phyloP scores from a whole-genome alignment of 177 flowering plant species.

The Vitis hybrid region DNA sequence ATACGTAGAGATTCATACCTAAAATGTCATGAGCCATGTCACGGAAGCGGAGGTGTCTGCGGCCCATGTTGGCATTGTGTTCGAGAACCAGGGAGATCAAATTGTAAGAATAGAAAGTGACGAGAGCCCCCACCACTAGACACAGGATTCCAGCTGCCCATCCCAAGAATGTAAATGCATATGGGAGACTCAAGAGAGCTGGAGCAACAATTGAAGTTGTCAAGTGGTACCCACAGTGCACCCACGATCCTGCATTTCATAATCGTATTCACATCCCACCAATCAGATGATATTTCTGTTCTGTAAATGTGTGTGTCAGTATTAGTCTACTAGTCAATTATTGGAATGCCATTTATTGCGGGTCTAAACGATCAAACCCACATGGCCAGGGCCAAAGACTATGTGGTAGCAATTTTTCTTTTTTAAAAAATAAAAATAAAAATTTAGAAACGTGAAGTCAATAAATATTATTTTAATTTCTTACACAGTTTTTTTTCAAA shows the following conservation, averaged over 20 bases:
- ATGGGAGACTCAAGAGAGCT: constrained; percentile 77
- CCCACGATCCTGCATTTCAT: constrained; percentile 70
- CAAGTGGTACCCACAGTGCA: constrained; percentile 87
- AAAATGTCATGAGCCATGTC: constrained; percentile 91
- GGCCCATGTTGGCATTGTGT: constrained; percentile 72
- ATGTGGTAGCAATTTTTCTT: too few species aligned
- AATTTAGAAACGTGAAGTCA: too few species aligned
- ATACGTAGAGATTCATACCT: constrained; percentile 36
- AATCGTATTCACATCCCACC: neutral
- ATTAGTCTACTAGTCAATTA: too few species aligned
- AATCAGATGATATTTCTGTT: too few species aligned
- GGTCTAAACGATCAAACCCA: too few species aligned
- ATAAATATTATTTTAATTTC: too few species aligned
- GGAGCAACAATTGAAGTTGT: constrained; percentile 96
- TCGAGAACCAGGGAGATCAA: constrained; percentile 77
- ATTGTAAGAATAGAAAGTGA: constrained; percentile 89
- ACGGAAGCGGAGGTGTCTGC: constrained; percentile 77
- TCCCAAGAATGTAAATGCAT: constrained; percentile 72
- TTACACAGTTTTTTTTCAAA: too few species aligned
- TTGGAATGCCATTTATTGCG: too few species aligned
- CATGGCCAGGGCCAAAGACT: too few species aligned
- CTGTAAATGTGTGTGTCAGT: too few species aligned
- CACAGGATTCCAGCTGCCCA: constrained; percentile 64
- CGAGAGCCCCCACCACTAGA: constrained; percentile 57
- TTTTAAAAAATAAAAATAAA: too few species aligned